phyloP scores from a whole-genome alignment of 148 eudicot genomes.

The Rhododendron ovatum region DNA sequence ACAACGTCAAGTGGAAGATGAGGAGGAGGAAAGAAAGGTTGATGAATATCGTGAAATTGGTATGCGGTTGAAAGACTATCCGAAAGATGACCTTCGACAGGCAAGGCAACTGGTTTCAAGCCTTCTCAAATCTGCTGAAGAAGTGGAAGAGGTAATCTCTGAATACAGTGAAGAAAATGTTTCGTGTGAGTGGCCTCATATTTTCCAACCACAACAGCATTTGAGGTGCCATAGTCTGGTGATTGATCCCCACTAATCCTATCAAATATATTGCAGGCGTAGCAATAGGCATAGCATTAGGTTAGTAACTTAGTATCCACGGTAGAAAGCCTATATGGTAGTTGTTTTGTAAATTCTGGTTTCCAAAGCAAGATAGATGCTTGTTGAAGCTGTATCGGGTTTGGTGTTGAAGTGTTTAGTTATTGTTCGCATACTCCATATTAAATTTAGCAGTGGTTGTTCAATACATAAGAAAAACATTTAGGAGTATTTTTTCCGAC shows the following conservation, averaged over 20 bases:
- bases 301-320: background rate
- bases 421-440: background rate
- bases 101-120: slow-evolving; percentile 79
- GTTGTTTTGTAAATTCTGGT: background rate
- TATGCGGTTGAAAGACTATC: slow-evolving; percentile 57
- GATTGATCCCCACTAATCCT: background rate
- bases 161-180: background rate
- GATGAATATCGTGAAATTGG: slow-evolving; percentile 87
- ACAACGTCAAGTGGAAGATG: slow-evolving; percentile 72
- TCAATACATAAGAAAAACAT: background rate
- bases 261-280: background rate
- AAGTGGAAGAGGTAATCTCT: slow-evolving; percentile 82
- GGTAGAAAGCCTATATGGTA: background rate
- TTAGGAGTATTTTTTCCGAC: background rate
- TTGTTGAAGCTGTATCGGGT: background rate
- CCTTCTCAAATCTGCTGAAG: slow-evolving; percentile 89
- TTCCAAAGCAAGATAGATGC: background rate
- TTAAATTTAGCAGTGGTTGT: background rate
- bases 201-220: background rate
- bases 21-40: slow-evolving; percentile 84
- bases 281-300: background rate
- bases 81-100: slow-evolving; percentile 69
- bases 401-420: background rate
- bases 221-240: background rate
- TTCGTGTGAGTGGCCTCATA: background rate